Evolutionary conservation across 2,329 filamentous ascomycete genomes (phyloP).

Genomic region (Beauveria medogensis): DNA sequence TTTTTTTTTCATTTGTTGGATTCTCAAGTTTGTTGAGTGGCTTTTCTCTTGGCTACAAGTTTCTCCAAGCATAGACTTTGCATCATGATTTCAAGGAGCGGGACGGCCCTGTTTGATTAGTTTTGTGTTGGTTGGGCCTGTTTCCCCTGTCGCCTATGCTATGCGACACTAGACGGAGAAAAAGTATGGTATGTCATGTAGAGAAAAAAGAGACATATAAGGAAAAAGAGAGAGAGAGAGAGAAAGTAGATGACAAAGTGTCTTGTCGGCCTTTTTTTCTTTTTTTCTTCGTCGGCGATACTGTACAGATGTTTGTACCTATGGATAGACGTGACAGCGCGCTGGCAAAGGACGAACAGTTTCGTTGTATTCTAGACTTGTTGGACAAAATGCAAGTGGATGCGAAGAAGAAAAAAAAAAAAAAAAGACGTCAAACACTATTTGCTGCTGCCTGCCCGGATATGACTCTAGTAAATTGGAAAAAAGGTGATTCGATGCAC

Average conservation of each 20-base stretch:
- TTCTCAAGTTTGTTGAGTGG: background rate
- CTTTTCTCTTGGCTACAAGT: background rate
- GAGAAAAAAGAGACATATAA: background rate
- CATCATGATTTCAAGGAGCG: conserved; percentile 1
- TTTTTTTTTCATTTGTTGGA: background rate
- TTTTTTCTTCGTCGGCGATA: background rate
- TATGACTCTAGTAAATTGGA: background rate
- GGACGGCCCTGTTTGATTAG: background rate
- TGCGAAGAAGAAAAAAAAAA: background rate
- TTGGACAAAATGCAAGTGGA: background rate
- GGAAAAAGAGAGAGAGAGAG: background rate
- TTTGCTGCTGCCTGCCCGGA: no score
- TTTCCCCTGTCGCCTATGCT: background rate
- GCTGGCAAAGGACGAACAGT: background rate
- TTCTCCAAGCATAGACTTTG: conserved; percentile 6
- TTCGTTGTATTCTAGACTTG: background rate
- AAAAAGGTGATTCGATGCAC: background rate
- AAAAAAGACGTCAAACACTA: background rate
- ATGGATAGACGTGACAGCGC: background rate
- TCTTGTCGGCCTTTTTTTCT: background rate
- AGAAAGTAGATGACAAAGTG: background rate
- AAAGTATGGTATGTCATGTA: no score
- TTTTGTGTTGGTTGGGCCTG: background rate
- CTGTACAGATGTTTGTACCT: background rate
- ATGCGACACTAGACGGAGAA: conserved; percentile 7